Evolutionary conservation across 768 basidiomycete species (phyloP), one percentile per base, ranked within the genome.

Genomic region (Wakefieldia striispora): DNA sequence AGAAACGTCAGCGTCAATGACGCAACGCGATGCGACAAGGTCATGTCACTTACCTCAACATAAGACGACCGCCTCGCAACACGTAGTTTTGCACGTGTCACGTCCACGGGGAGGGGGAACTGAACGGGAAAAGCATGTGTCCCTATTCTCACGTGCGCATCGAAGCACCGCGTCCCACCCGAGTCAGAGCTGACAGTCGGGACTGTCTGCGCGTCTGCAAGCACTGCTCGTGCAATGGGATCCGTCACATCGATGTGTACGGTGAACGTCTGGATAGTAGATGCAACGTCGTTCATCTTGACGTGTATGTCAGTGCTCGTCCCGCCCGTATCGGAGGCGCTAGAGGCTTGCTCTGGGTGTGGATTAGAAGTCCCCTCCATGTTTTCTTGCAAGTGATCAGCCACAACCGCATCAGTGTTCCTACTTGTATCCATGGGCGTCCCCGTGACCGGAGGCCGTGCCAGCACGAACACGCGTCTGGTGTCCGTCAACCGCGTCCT

Each of bases 31-130:
- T 47, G 9, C 19, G 12, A 14, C 37, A 5, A 0, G 12, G 14
- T 1, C 43, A 23, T 9, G 9, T 24, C 4, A 51, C 58, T 21
- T 31, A 64, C 70, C 59, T 68, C 70, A 1, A 84, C 63, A 44
- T 79, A 83, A 3, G 64, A 69, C 0, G 81, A 82, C 48, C 73
- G 77, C 26, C 82, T 70, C 8, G 81, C 81, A 17, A 82, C 51
- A 1, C 78, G 71, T 12, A 75, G 52, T 52, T 70, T 79, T 2
- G 60, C 50, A 8, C 62, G 59, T 13, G 49, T 55, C 2, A 71
- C 69, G 20, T 73, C 57, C 6, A 82, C 62, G 2, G 76, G 76
- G 35, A 78, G 75, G 0, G 79, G 80, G 43, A 71, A 79, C 1
- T 41, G 44, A 10, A 81, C 47, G 21, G 53, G 13, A 35, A 63